Base-by-base conservation (phyloP, 2,329 filamentous ascomycete genomes). In the Fusarium coffeatum region DNA sequence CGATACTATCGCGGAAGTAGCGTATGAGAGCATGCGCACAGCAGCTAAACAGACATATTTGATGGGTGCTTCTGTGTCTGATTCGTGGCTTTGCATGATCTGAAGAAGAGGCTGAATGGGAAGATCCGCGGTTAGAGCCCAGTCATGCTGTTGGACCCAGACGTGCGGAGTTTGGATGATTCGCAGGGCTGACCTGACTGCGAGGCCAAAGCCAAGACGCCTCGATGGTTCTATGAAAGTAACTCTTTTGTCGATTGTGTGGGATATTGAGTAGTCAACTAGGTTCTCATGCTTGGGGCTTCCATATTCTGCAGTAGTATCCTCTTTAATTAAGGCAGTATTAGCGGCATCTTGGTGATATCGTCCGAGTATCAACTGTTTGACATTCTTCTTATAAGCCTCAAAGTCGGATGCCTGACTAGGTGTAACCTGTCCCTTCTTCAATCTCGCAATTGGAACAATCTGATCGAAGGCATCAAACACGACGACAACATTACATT, bases 81-180 rank as follows among this genome's bases (percentile, higher is more conserved):
- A 58, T 32, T 80, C 74, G 3, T 80, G 77, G 3, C 72, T 66
- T 53, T 72, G 72, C 85, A 88, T 88, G 41, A 84, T 77, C 3
- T 81, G 75, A 4, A 88, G 70, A 16, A 88, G 73, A 2, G 80
- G 69, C 2, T 68, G 60, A 4, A 87, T 62, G 1, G 85, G 85
- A 6, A 88, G 78, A 48, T 82, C 76, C 3, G 80, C 75, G 18
- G 82, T 78, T 0, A 88, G 75, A 8, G 80, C 78, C 86, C 86
- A 88, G 75, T 88, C 86, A 70, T 88, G 86, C 75, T 88, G 86
- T 65, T 88, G 86, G 1, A 88, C 76, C 86, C 86, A 88, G 18
- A 87, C 85, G 47, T 86, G 86, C 0, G 84, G 83, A 3, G 86
- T 88, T 15, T 76, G 66, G 0, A 82, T 79, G 8, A 80, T 55